Conservation (phyloP, 176 grass and related monocot species). For the Dendrocalamus sinicus region DNA sequence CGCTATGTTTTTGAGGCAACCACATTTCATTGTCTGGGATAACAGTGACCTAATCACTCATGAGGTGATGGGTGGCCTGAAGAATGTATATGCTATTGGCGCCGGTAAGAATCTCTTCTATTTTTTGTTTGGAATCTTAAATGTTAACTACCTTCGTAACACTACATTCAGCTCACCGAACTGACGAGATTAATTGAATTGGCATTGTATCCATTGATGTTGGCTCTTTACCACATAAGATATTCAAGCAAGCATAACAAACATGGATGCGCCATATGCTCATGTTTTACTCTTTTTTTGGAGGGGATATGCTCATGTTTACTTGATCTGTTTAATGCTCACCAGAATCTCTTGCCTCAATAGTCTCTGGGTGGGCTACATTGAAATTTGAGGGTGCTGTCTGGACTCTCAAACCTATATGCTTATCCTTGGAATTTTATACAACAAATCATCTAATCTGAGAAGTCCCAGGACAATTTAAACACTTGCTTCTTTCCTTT, state of each 20-base stretch:
- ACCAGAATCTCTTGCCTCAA: constrained; percentile 13
- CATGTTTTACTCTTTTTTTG: neutral
- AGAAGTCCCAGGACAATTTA: neutral
- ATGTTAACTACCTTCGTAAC: neutral
- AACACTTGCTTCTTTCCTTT: constrained; percentile 1
- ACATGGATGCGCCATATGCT: constrained; percentile 8
- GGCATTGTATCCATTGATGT: neutral
- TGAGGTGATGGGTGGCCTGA: constrained; percentile 98
- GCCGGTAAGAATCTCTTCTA: constrained; percentile 65
- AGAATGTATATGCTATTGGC: constrained; percentile 98
- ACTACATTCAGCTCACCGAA: neutral
- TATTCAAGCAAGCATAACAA: neutral
- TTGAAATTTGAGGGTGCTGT: neutral
- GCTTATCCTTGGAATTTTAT: neutral
- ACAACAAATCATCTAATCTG: neutral
- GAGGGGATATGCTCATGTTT: constrained; percentile 18
- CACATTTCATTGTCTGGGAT: constrained; percentile 99
- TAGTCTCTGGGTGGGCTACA: neutral
- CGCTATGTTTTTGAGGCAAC: constrained; percentile 88
- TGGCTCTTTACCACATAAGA: neutral
- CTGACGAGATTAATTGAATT: neutral
- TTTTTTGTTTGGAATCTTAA: neutral
- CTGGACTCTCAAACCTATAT: neutral
- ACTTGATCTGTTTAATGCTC: neutral
- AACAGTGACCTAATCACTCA: constrained; percentile 96